Percentiles rank a stretch among this genome's conserved stretches.
These are phyloP conservation scores for Psidium guajava DNA, from an alignment of 345 rosid species.

Conservation along the genomic window DNA sequence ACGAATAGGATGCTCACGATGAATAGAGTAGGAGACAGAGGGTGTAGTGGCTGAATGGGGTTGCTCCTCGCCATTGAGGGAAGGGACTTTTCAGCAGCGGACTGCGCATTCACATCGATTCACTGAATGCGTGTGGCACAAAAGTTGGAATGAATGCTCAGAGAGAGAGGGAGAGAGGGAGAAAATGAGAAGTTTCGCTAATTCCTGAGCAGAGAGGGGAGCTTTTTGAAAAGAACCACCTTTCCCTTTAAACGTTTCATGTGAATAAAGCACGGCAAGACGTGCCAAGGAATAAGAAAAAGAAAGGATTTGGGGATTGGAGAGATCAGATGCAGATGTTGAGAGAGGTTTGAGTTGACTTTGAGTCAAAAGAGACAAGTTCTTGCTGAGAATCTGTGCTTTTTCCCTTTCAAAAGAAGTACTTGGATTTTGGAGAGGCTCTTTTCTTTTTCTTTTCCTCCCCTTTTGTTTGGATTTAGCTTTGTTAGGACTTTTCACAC, in stretches of 20 bases:
- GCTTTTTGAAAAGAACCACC: constrained; percentile 29
- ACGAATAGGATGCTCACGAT: constrained; percentile 15
- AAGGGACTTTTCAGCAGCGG: neutral
- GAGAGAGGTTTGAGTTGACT: neutral
- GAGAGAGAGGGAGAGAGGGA: constrained; percentile 11
- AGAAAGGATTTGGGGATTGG: constrained; percentile 1
- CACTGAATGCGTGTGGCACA: neutral
- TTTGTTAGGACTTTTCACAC: neutral
- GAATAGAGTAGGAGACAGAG: constrained; percentile 1
- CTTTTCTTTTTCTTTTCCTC: neutral
- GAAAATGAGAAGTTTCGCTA: neutral
- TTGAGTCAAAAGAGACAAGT: constrained; percentile 1
- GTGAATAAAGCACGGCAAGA: constrained; percentile 12
- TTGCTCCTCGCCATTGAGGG: constrained; percentile 40
- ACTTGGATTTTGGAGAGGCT: neutral
- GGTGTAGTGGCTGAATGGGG: constrained; percentile 12
- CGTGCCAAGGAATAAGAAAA: constrained; percentile 36
- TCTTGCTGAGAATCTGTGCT: neutral
- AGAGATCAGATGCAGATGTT: neutral
- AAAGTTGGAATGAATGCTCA: neutral
- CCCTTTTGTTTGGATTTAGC: neutral
- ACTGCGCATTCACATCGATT: neutral
- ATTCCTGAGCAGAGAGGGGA: neutral
- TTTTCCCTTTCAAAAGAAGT: neutral
- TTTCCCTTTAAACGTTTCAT: constrained; percentile 1